Evolutionary conservation across 768 basidiomycete species (phyloP), one percentile per base, ranked within the genome.

Genomic region (Leucocoprinus birnbaumii): DNA sequence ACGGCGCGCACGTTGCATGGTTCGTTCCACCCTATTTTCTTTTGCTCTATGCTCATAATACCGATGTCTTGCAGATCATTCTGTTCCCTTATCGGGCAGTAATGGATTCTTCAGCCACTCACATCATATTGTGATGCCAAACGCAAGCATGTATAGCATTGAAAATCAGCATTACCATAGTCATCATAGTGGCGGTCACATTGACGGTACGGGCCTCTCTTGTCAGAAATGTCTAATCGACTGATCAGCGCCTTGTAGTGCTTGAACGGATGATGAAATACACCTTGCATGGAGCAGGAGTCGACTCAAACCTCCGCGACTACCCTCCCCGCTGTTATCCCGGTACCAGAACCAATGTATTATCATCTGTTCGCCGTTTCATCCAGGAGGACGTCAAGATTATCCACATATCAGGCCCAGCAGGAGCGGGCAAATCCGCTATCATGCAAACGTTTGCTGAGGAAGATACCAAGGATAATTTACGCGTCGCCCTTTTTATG

Each of bases 341-440:
- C 21, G 51, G 51, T 5, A 52, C 51, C 22, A 25, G 51, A 13
- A 35, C 3, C 2, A 42, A 44, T 3, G 44, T 52, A 18, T 3
- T 52, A 11, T 27, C 41, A n/a, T 27, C 25, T 8, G 44, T 52
- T 34, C 26, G 31, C 4, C 10, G 41, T 2, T 43, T 19, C 6
- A 19, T 52, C 11, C 51, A 35, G 6, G 3, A 22, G 4, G 9
- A 44, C 16, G n/a, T 21, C 7, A 21, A 22, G 42, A 34, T 52
- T 40, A 35, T 52, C 13, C 43, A 42, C 41, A 35, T 52, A 44
- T 44, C 19, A 3, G 51, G 51, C 9, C 51, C 51, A 6, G 51
- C 51, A 13, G 51, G 51, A 13, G 51, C 43, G 22, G 51, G 51
- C 9, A 52, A 44, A 8, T 52, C 51, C 22, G 42, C 51, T n/a